Evolutionary conservation across 2,329 filamentous ascomycete genomes (phyloP), one percentile per base, ranked within the genome.

Genomic region (Leptographium procerum): DNA sequence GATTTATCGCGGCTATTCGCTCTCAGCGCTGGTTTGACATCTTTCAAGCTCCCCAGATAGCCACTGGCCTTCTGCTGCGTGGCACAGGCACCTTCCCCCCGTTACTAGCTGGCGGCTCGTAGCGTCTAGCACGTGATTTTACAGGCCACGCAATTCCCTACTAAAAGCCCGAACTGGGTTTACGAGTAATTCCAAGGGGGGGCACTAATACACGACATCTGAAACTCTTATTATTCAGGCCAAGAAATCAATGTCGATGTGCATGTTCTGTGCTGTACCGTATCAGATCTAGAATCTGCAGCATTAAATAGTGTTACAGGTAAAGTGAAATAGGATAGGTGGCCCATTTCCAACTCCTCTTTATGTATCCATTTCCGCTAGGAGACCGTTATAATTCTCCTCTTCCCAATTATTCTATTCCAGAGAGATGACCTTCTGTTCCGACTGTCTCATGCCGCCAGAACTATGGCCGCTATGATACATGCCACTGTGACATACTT

Each of bases 401-500:
- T n/a, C n/a, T n/a, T n/a, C n/a, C n/a, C n/a, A n/a, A n/a, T 43
- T 19, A 40, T 4, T 40, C 13, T 40, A 40, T 19, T 40, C 36
- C 36, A 40, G 4, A 10, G 34, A 36, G 16, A 36, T 14, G 34
- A 13, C 19, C 36, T 40, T 40, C 36, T 13, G 19, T n/a, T 28
- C 6, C n/a, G n/a, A n/a, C n/a, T 14, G 3, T 29, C 26, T 50
- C 16, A 50, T 19, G 24, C 63, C 26, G 63, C 47, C 57, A 67
- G 55, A 26, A 63, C 65, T 10, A 68, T 54, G 16, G 63, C 63
- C 5, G 63, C 66, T 28, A 65, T 59, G 6, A 67, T 56, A 45
- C 64, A 65, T 24, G 68, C 33, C 2, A 66, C 60, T 1, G 64
- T 62, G 4, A 61, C 60, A 34, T 58, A 62, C 10, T 54, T 50